Evolutionary conservation across 2,329 filamentous ascomycete genomes (phyloP), one percentile per base, ranked within the genome.

Genomic region (Pseudogymnoascus sp.): DNA sequence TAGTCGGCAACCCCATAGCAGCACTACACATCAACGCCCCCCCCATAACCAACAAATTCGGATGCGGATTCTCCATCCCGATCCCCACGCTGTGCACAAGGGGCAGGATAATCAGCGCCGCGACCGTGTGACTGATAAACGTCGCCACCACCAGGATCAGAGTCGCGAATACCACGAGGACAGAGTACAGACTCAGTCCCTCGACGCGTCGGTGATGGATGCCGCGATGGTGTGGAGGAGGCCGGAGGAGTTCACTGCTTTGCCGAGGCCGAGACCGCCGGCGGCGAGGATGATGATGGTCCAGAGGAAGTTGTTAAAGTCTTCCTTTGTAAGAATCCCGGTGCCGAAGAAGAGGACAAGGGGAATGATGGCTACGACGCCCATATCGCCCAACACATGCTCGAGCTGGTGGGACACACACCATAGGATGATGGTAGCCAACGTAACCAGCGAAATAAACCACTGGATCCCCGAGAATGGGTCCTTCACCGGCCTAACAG

Each of bases 241-340:
- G 1, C 95, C 95, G 0, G 93, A 97, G 0, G 91, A 95, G 66
- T 92, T 93, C 63, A 99, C 95, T 0, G 93, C 90, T 75, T 96
- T 97, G 63, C 95, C 95, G 0, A 99, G 85, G 1, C 92, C 92
- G 35, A 99, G 79, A 6, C 95, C 95, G 55, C 95, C 95, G 0
- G 95, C 93, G 0, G 95, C 95, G 18, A 99, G 87, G 71, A 99
- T 97, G 76, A 99, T 97, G 76, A 99, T 99, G 18, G 96, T 99
- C 95, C 95, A 99, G 40, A 97, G 88, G 76, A 99, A 99, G 76
- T 99, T 99, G 80, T 99, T 99, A 74, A 99, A 99, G 77, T 99
- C 95, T 76, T 97, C 95, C 77, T 97, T 99, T 59, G 93, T 97
- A 33, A 99, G 81, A 68, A 97, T 93, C 9, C 95, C 95, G 1